Evolutionary conservation across 192 early-diverging fungal species (phyloP).

Genomic region (Coemansia biformis): DNA sequence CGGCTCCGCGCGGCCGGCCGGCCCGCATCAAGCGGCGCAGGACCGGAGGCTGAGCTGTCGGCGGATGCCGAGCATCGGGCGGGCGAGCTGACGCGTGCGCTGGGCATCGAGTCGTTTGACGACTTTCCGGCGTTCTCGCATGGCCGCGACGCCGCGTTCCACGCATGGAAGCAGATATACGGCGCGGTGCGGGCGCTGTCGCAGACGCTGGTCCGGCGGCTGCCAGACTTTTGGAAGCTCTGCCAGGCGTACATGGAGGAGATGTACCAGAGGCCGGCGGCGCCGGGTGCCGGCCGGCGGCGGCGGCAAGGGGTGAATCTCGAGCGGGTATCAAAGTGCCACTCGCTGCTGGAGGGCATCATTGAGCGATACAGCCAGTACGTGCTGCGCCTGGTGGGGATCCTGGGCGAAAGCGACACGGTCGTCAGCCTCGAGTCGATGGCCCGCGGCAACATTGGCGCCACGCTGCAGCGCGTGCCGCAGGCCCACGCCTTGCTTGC

Average conservation of each 20-base stretch:
- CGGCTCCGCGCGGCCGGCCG: constrained; percentile 8
- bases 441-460: constrained; percentile 7
- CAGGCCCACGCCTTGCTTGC: constrained; percentile 58
- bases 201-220: constrained; percentile 60
- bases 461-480: constrained; percentile 43
- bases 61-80: constrained; percentile 27
- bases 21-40: not conserved
- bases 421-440: constrained; percentile 25
- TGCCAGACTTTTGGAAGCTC: constrained; percentile 93
- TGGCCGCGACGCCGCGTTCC: constrained; percentile 44
- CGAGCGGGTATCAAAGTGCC: constrained; percentile 48
- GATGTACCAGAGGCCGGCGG: constrained; percentile 54
- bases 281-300: constrained; percentile 26
- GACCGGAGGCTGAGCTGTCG: constrained; percentile 3
- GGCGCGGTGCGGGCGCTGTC: constrained; percentile 70
- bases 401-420: constrained; percentile 30
- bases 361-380: constrained; percentile 45
- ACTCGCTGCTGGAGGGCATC: constrained; percentile 43
- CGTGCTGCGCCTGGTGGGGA: constrained; percentile 39
- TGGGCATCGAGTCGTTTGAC: constrained; percentile 37
- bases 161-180: constrained; percentile 66
- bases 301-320: constrained; percentile 44
- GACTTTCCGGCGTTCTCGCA: constrained; percentile 39
- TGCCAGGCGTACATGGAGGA: constrained; percentile 84
- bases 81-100: constrained; percentile 37